These are phyloP conservation scores for Straminergon stramineum DNA, from an alignment of 225 moss, liverwort and hornwort genomes.

Conservation along the genomic window DNA sequence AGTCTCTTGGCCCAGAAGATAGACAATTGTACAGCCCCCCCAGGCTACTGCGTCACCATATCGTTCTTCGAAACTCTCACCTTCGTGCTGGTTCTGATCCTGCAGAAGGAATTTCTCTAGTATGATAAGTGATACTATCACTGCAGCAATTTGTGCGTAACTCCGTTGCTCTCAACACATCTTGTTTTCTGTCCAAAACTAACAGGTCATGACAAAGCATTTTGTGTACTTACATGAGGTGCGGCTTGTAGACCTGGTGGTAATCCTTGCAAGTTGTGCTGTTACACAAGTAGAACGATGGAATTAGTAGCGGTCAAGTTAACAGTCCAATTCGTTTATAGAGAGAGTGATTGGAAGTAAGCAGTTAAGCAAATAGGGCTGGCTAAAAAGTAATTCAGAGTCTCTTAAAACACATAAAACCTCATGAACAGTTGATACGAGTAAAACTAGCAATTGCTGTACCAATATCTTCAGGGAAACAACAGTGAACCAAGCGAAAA, in stretches of 20 bases:
- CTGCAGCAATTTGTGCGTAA: neutral
- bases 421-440: neutral
- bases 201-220: neutral
- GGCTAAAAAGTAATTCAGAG: neutral
- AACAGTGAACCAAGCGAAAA: neutral
- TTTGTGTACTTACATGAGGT: slow-evolving; percentile 18
- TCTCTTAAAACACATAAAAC: neutral
- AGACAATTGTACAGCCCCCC: slow-evolving; percentile 93
- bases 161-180: neutral
- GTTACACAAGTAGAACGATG: neutral
- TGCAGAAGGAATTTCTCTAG: neutral
- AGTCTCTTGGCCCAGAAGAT: slow-evolving; percentile 71
- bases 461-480: neutral
- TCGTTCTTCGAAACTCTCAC: slow-evolving; percentile 72
- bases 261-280: slow-evolving; percentile 54
- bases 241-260: slow-evolving; percentile 28
- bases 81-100: slow-evolving; percentile 32
- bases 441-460: neutral
- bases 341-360: neutral
- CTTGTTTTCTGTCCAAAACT: neutral
- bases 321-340: neutral
- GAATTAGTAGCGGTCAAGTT: neutral
- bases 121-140: neutral
- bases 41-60: slow-evolving; percentile 96
- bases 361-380: neutral